These are phyloP conservation scores for Chernovozyma aurita DNA, from an alignment of 1,139 yeast species.

Conservation along the genomic window DNA sequence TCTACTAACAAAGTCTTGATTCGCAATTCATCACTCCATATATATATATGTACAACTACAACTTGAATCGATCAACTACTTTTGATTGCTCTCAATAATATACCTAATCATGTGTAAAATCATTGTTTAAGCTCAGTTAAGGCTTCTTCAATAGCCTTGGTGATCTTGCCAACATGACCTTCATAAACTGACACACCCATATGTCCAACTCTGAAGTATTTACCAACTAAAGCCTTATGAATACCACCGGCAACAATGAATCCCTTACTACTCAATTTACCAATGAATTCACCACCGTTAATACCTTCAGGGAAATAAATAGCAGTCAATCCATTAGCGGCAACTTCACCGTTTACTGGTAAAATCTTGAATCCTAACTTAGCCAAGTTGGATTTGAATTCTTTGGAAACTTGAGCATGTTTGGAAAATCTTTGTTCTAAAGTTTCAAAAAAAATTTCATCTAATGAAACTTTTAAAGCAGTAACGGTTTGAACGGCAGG, in stretches of 20 bases:
- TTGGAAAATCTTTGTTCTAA: conserved; percentile 59
- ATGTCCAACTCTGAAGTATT: conserved; percentile 92
- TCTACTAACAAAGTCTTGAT: no score
- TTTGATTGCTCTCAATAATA: no score
- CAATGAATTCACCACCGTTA: conserved; percentile 59
- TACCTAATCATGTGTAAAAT: no score
- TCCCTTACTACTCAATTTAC: conserved; percentile 57
- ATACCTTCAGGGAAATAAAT: conserved; percentile 77
- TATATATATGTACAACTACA: no score
- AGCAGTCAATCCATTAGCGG: conserved; percentile 88
- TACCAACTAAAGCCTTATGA: conserved; percentile 73
- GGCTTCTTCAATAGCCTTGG: conserved; percentile 34
- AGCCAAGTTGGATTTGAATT: conserved; percentile 56
- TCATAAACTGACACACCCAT: conserved; percentile 65
- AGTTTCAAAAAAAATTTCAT: conserved; percentile 59
- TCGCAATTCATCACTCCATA: no score
- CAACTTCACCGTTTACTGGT: conserved; percentile 53
- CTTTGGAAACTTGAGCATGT: conserved; percentile 59
- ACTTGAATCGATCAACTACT: no score
- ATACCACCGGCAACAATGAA: conserved; percentile 88
- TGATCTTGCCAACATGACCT: conserved; percentile 38
- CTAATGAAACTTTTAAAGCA: conserved; percentile 74
- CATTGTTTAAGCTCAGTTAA: conserved; percentile 22
- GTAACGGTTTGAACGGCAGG: conserved; percentile 87
- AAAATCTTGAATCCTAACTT: conserved; percentile 66